A percentile compares a stretch with the other conserved stretches of the same genome.
phyloP scores from a whole-genome alignment of 148 eudicot species.

The Hydrangea macrophylla region DNA sequence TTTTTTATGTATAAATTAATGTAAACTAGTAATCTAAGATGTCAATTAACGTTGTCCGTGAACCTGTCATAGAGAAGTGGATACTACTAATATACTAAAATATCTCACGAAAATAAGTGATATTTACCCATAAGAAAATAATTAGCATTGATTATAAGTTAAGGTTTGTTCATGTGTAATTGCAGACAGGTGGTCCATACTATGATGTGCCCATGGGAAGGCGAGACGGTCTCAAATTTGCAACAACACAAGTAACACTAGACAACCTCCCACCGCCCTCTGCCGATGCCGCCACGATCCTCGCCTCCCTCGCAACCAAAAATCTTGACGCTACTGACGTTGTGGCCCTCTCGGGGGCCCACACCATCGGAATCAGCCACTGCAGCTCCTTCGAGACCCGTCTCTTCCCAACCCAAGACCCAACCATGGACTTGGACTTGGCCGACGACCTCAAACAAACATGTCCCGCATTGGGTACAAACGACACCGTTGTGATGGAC shows the following conservation, averaged over 20 bases:
- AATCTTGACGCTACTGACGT: constrained; percentile 16
- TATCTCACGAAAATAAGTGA: too few species aligned
- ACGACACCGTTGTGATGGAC: constrained; percentile 1
- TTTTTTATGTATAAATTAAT: too few species aligned
- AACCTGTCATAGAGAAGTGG: too few species aligned
- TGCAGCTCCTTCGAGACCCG: constrained; percentile 24
- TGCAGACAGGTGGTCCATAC: constrained; percentile 13
- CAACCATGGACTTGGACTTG: constrained; percentile 17
- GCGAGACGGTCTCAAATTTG: constrained; percentile 22
- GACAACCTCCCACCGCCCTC: constrained; percentile 17
- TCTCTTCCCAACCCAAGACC: constrained; percentile 17
- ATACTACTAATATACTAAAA: too few species aligned
- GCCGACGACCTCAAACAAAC: constrained; percentile 18
- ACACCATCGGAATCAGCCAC: constrained; percentile 25
- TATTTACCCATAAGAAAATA: too few species aligned
- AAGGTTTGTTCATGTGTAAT: background rate
- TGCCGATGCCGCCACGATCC: background rate
- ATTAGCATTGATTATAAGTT: too few species aligned
- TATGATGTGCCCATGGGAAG: constrained; percentile 23
- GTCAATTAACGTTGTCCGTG: too few species aligned
- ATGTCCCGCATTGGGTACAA: background rate
- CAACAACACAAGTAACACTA: constrained; percentile 17
- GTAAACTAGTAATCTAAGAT: too few species aligned
- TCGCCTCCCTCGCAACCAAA: constrained; percentile 4
- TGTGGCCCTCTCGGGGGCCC: constrained; percentile 25